Conservation (phyloP, 116 monocot genomes). For the Thalassia testudinum region DNA sequence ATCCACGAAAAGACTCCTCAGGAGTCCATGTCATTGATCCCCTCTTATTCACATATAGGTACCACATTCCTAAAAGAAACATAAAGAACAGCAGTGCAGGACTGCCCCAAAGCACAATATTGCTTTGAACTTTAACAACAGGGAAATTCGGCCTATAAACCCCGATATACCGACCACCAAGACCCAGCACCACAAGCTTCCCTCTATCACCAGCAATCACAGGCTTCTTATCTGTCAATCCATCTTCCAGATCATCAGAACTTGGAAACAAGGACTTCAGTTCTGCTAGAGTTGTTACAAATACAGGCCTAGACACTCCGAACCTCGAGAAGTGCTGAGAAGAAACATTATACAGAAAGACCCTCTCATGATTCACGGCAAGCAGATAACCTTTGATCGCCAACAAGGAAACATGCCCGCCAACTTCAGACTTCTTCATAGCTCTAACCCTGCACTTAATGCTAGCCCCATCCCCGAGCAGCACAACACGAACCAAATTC, state of each 20-base stretch:
- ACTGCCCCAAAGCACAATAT: slow-evolving; percentile 68
- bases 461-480: slow-evolving; percentile 38
- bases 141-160: slow-evolving; percentile 69
- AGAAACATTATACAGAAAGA: slow-evolving; percentile 70
- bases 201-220: slow-evolving; percentile 5
- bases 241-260: slow-evolving; percentile 8
- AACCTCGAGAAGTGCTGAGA: slow-evolving; percentile 65
- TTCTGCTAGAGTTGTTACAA: slow-evolving; percentile 47
- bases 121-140: slow-evolving; percentile 38
- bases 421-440: slow-evolving; percentile 53
- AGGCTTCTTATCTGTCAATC: slow-evolving; percentile 10
- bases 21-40: slow-evolving; percentile 55
- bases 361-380: slow-evolving; percentile 32
- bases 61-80: slow-evolving; percentile 76
- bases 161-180: slow-evolving; percentile 50
- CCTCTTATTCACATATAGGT: slow-evolving; percentile 87
- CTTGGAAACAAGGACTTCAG: slow-evolving; percentile 40
- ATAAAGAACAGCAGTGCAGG: slow-evolving; percentile 69
- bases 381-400: slow-evolving; percentile 73
- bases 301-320: slow-evolving; percentile 51
- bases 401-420: slow-evolving; percentile 37
- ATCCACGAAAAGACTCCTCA: slow-evolving; percentile 43
- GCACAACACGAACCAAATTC: slow-evolving; percentile 45
- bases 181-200: slow-evolving; percentile 73
- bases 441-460: slow-evolving; percentile 73